Evolutionary conservation across 257 asterid species (phyloP), one percentile per base, ranked within the genome.

Genomic region (Solanum sparsipilum): DNA sequence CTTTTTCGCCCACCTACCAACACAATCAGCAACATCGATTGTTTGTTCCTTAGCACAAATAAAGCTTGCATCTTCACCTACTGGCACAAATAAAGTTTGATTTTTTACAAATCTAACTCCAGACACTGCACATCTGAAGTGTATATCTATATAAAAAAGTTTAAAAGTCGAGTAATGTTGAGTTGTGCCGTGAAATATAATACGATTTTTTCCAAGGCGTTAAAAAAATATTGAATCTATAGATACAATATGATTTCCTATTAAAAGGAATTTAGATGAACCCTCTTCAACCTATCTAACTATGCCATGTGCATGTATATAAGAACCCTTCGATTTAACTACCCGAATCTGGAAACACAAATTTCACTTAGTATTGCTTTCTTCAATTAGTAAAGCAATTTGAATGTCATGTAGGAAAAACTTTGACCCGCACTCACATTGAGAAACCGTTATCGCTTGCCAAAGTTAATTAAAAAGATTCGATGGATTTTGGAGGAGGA

Each of bases 11-110:
- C 90, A 87, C 2, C 91, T 89, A 7, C 93, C 92, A 27, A 90
- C 91, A 2, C 92, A 93, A 60, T 93, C 94, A 1, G 90, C 93
- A 2, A 93, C 88, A 0, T 92, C 92, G n/a, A 93, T 86, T 0
- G 85, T 86, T 58, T 92, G 93, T 18, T 48, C 38, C 35, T 41
- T 68, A 0, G 23, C 39, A 39, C 29, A 44, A 52, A 89, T 23
- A 52, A 93, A 91, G 89, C 87, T 83, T 1, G 91, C 89, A 32
- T 93, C 94, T 20, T 91, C 89, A 1, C 94, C 92, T 25, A 27
- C 25, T 48, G 92, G 92, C 16, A 52, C 21, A 52, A 52, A 6
- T 18, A 52, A 46, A 16, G 9, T 52, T 16, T 52, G 63, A 52
- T 52, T 52, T 52, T 52, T 52, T 52, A 52, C 23, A 52, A 52